These are phyloP conservation scores for Funneliformis geosporum DNA, from an alignment of 192 early-diverging fungal species.

Conservation along the genomic window DNA sequence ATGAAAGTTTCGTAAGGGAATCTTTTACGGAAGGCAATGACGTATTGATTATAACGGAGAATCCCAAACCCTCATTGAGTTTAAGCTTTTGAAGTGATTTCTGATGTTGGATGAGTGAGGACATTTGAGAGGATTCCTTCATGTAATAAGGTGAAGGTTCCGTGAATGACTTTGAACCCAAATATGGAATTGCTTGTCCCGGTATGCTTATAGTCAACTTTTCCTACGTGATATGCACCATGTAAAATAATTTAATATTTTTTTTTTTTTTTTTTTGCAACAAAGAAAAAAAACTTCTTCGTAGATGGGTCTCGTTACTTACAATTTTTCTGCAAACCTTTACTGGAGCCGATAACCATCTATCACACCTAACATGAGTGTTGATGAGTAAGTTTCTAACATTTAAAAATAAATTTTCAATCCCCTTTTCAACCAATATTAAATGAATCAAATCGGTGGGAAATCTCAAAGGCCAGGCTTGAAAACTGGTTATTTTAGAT, in stretches of 20 bases:
- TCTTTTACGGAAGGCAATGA: background rate
- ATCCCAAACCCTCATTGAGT: background rate
- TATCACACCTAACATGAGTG: background rate
- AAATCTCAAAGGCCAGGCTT: background rate
- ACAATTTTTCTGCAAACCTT: background rate
- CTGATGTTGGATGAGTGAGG: background rate
- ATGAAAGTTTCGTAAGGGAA: background rate
- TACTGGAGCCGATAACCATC: background rate
- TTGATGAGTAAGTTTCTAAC: background rate
- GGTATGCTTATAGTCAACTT: background rate
- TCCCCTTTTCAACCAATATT: background rate
- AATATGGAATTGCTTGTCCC: background rate
- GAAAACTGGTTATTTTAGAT: background rate
- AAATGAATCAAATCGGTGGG: background rate
- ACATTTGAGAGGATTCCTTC: background rate
- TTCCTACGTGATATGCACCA: background rate
- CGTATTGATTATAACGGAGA: background rate
- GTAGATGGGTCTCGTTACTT: background rate
- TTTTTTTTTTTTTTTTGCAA: background rate
- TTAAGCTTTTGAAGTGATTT: background rate
- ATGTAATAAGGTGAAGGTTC: background rate
- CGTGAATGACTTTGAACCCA: too few species aligned
- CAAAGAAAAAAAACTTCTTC: background rate
- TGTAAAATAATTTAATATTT: background rate
- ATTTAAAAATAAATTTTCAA: background rate